Evolutionary conservation across 805 yeast genomes (phyloP).

Genomic region (Candida peoriensis): DNA sequence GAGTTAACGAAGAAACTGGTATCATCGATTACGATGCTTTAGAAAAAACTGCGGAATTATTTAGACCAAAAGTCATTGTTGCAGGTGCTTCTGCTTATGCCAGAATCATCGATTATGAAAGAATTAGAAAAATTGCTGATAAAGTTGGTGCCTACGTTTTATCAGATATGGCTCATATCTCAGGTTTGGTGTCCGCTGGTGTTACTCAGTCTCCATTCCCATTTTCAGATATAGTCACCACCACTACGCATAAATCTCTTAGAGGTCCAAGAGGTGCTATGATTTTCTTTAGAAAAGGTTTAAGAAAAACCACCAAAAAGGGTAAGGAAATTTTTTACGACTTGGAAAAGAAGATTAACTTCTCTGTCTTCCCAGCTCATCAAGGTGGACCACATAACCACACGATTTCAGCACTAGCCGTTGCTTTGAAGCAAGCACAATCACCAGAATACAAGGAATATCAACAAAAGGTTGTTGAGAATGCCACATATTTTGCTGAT

Average conservation of each 20-base stretch:
- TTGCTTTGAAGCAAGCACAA: slow-evolving; percentile 91
- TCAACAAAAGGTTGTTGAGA: slow-evolving; percentile 82
- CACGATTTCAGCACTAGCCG: slow-evolving; percentile 95
- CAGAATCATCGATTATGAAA: slow-evolving; percentile 91
- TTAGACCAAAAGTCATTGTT: slow-evolving; percentile 93
- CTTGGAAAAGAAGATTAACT: slow-evolving; percentile 91
- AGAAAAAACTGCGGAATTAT: slow-evolving; percentile 84
- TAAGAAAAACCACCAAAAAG: slow-evolving; percentile 81
- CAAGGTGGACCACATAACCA: slow-evolving; percentile 99
- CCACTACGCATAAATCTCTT: slow-evolving; percentile 97
- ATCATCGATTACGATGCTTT: slow-evolving; percentile 93
- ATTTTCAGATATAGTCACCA: slow-evolving; percentile 95
- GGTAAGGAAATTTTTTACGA: slow-evolving; percentile 91
- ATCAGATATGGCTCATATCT: slow-evolving; percentile 98
- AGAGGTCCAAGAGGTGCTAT: slow-evolving; percentile 99
- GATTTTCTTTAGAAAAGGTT: slow-evolving; percentile 97
- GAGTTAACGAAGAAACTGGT: slow-evolving; percentile 89
- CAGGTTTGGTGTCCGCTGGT: slow-evolving; percentile 93
- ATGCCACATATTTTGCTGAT: slow-evolving; percentile 78
- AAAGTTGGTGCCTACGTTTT: slow-evolving; percentile 94
- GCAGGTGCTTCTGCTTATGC: slow-evolving; percentile 99
- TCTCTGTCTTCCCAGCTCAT: slow-evolving; percentile 99
- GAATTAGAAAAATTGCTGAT: slow-evolving; percentile 95
- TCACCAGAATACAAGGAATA: slow-evolving; percentile 87
- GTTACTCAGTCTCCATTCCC: slow-evolving; percentile 96